Evolutionary conservation across 805 yeast genomes (phyloP).

Genomic region (Saturnispora diversa): DNA sequence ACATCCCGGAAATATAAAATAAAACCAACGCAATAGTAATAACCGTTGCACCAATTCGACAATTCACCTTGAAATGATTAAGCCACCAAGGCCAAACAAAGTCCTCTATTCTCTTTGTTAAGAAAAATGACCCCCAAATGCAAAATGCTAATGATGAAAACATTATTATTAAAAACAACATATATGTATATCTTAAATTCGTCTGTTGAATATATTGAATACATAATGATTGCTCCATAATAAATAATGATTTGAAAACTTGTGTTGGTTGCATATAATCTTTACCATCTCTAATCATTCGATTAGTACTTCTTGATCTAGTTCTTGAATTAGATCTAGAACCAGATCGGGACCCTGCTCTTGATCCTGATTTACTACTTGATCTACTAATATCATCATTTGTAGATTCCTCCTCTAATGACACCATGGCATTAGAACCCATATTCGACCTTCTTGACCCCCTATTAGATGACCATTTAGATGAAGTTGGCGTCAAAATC

Average conservation of each 20-base stretch:
- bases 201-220: conserved; percentile 72
- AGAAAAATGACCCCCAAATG: conserved; percentile 5
- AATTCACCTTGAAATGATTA: conserved; percentile 32
- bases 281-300: conserved; percentile 1
- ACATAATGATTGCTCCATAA: conserved; percentile 78
- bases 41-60: conserved; percentile 52
- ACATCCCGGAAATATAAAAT: conserved; percentile 85
- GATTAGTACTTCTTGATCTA: conserved; percentile 1
- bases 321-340: no score
- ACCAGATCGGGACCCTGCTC: conserved; percentile 17
- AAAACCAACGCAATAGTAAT: conserved; percentile 60
- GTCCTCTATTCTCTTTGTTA: neutral
- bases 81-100: neutral
- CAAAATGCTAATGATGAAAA: conserved; percentile 19
- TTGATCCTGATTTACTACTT: conserved; percentile 13
- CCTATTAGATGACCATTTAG: conserved; percentile 7
- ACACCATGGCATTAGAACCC: neutral
- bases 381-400: conserved; percentile 8
- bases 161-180: conserved; percentile 43
- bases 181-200: conserved; percentile 53
- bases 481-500: conserved; percentile 19
- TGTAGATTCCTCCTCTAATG: conserved; percentile 2
- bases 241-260: conserved; percentile 71
- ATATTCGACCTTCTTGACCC: conserved; percentile 9
- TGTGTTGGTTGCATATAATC: conserved; percentile 26